Conservation (phyloP, 306 rosid genomes). For the Acmispon strigosus region DNA sequence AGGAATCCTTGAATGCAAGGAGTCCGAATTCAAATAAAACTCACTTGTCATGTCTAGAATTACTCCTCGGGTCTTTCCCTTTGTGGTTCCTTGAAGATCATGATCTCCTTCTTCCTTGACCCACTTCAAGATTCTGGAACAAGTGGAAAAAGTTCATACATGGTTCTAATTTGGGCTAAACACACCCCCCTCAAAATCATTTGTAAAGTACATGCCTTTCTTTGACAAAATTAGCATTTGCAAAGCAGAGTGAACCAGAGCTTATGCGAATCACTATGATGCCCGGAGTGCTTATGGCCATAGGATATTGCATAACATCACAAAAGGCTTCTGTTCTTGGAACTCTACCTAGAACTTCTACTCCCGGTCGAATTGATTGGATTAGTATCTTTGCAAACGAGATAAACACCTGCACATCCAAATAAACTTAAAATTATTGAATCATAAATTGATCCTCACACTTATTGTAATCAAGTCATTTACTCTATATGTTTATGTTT, state of each 20-base stretch:
- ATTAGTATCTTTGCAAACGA: conserved; percentile 77
- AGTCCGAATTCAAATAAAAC: background rate
- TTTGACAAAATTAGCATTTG: conserved; percentile 72
- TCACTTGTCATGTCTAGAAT: conserved; percentile 73
- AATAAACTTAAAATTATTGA: background rate
- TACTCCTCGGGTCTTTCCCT: conserved; percentile 37
- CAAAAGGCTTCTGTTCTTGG: conserved; percentile 67
- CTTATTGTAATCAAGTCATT: no score
- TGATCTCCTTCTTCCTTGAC: conserved; percentile 46
- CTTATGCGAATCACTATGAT: conserved; percentile 54
- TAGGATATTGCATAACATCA: conserved; percentile 64
- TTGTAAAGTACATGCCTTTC: conserved; percentile 52
- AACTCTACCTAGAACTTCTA: conserved; percentile 66
- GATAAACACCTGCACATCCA: conserved; percentile 46
- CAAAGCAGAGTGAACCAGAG: conserved; percentile 71
- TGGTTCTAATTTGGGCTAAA: conserved; percentile 2
- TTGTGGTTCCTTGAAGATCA: conserved; percentile 26
- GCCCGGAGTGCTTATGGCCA: conserved; percentile 63
- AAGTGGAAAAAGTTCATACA: conserved; percentile 15
- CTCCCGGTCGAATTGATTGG: conserved; percentile 59
- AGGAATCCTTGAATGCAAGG: no score
- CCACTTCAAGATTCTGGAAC: conserved; percentile 59
- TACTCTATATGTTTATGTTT: no score
- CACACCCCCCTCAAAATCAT: background rate
- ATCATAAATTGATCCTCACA: conserved; percentile 2